Conservation (phyloP, 106 monocot genomes). For the Hemerocallis citrina region DNA sequence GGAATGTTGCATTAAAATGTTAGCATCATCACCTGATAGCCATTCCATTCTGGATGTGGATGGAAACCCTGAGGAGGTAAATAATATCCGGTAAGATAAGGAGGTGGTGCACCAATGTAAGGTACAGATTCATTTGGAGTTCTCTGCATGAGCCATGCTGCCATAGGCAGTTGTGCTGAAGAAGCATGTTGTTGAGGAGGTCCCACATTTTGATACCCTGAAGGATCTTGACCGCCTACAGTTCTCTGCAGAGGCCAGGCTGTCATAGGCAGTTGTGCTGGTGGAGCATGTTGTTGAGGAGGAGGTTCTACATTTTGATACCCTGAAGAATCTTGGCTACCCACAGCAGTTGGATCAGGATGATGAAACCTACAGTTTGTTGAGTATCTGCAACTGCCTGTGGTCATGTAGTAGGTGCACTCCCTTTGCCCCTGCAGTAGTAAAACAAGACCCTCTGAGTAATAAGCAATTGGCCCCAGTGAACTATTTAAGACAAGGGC, state of each 20-base stretch:
- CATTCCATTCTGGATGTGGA: conserved; percentile 8
- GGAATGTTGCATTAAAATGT: background rate
- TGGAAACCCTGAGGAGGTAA: conserved; percentile 8
- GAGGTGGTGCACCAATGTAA: background rate
- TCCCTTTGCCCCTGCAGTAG: conserved; percentile 36
- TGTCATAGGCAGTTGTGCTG: conserved; percentile 11
- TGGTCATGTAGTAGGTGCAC: conserved; percentile 47
- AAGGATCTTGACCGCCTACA: conserved; percentile 1
- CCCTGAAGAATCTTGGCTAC: conserved; percentile 4
- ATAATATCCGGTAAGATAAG: conserved; percentile 8
- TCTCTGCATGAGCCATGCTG: conserved; percentile 1
- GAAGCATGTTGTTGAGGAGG: conserved; percentile 1
- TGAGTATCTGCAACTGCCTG: conserved; percentile 44
- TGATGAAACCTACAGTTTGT: conserved; percentile 48
- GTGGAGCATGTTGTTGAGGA: conserved; percentile 4
- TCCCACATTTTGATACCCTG: conserved; percentile 9
- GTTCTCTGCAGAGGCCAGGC: conserved; percentile 36
- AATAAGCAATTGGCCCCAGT: background rate
- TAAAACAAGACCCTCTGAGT: background rate
- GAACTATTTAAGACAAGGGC: background rate
- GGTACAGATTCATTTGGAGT: conserved; percentile 4
- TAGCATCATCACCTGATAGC: conserved; percentile 1
- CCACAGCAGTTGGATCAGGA: conserved; percentile 43
- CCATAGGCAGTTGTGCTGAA: conserved; percentile 10
- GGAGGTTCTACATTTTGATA: conserved; percentile 5